phyloP scores from a whole-genome alignment of 352 stramenopile genomes.

The Aphanomyces euteiches region DNA sequence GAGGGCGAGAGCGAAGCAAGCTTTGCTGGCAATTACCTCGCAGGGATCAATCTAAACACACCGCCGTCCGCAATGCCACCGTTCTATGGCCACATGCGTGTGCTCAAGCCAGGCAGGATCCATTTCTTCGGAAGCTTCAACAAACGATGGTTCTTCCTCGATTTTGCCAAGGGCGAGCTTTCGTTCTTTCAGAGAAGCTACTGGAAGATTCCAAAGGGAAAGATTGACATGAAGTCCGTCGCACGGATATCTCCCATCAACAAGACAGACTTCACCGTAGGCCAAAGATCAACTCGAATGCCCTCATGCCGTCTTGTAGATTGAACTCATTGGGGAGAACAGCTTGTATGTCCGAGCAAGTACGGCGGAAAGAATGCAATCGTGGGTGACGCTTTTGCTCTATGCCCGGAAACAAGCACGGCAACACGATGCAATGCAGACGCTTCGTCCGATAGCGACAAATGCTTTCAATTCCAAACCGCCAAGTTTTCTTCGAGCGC shows the following conservation, averaged over 20 bases:
- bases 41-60: conserved; percentile 37
- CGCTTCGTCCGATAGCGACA: conserved; percentile 12
- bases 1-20: conserved; percentile 37
- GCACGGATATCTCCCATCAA: conserved; percentile 65
- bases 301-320: conserved; percentile 33
- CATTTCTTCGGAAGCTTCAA: conserved; percentile 73
- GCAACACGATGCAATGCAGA: neutral
- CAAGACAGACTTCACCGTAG: conserved; percentile 58
- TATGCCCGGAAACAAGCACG: conserved; percentile 51
- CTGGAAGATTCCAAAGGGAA: conserved; percentile 68
- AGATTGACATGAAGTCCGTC: conserved; percentile 65
- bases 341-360: conserved; percentile 55
- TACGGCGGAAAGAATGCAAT: conserved; percentile 46
- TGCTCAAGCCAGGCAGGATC: conserved; percentile 66
- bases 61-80: conserved; percentile 43
- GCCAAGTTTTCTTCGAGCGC: neutral
- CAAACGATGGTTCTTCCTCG: conserved; percentile 80
- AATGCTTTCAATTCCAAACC: conserved; percentile 16
- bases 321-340: conserved; percentile 24
- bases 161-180: conserved; percentile 65
- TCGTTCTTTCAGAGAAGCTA: conserved; percentile 84
- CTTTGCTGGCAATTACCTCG: conserved; percentile 28
- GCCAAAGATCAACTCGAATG: conserved; percentile 40
- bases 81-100: conserved; percentile 71
- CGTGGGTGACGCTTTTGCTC: conserved; percentile 74